Evolutionary conservation across 441 rosid species (phyloP).

Genomic region (Sinapis alba): DNA sequence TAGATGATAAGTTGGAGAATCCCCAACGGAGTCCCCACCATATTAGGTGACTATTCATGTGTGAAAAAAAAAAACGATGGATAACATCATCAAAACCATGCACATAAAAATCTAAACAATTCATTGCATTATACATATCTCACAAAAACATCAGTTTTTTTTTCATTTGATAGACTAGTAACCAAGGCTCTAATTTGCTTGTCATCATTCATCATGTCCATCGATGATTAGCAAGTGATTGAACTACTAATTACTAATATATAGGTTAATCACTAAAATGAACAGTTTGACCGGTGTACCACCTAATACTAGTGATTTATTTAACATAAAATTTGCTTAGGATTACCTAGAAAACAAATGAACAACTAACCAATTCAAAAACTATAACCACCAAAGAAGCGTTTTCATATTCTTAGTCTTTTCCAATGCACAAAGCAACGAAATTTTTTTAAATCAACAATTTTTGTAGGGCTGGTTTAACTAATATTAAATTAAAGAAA

Average conservation of each 20-base stretch:
- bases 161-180: neutral
- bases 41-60: constrained; percentile 64
- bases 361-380: neutral
- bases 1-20: constrained; percentile 70
- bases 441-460: neutral
- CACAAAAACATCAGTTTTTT: neutral
- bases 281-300: neutral
- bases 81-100: constrained; percentile 3
- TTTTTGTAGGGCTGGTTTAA: neutral
- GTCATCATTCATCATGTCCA: neutral
- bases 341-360: neutral
- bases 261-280: neutral
- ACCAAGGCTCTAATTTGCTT: neutral
- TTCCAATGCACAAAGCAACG: neutral
- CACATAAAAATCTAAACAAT: neutral
- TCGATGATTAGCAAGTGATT: neutral
- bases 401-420: neutral
- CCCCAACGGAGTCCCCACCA: constrained; percentile 70
- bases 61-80: neutral
- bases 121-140: neutral
- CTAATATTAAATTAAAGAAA: neutral
- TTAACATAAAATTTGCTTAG: neutral
- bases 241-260: neutral
- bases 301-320: neutral
- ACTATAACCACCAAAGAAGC: neutral